Conservation (phyloP, 2,329 filamentous ascomycete genomes). For the Sporothrix variecibatus region DNA sequence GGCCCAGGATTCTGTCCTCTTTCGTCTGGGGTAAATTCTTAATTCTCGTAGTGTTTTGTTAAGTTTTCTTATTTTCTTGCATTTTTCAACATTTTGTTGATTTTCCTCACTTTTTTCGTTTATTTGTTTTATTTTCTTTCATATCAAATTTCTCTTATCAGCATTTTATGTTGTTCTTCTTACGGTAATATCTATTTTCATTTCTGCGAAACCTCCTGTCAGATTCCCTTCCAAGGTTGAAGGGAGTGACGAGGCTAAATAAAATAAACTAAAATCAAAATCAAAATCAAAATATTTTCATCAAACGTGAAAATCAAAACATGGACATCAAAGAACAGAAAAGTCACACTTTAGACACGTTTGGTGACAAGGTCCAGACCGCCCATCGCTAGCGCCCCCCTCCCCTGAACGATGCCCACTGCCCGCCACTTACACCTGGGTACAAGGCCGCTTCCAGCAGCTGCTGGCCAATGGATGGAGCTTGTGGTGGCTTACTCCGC, state of each 20-base stretch:
- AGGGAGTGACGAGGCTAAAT: constrained; percentile 10
- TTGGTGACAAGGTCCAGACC: background rate
- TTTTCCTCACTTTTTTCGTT: background rate
- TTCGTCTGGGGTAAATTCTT: background rate
- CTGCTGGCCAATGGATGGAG: constrained; percentile 23
- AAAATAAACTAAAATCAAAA: background rate
- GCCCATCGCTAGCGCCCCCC: background rate
- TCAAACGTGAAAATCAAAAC: background rate
- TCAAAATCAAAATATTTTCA: background rate
- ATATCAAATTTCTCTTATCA: background rate
- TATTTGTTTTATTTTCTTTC: background rate
- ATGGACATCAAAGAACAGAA: background rate
- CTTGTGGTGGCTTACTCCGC: constrained; percentile 25
- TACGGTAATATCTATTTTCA: background rate
- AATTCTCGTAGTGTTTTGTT: background rate
- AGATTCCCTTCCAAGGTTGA: constrained; percentile 19
- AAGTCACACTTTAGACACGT: too few species aligned
- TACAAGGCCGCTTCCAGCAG: background rate
- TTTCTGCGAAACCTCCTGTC: background rate
- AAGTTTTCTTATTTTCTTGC: background rate
- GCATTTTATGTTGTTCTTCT: background rate
- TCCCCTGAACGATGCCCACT: background rate
- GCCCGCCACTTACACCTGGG: background rate
- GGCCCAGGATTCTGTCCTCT: background rate
- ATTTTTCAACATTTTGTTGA: background rate